These are phyloP conservation scores for Fusarium sp. DNA, from an alignment of 2,329 filamentous ascomycete genomes.

Conservation along the genomic window DNA sequence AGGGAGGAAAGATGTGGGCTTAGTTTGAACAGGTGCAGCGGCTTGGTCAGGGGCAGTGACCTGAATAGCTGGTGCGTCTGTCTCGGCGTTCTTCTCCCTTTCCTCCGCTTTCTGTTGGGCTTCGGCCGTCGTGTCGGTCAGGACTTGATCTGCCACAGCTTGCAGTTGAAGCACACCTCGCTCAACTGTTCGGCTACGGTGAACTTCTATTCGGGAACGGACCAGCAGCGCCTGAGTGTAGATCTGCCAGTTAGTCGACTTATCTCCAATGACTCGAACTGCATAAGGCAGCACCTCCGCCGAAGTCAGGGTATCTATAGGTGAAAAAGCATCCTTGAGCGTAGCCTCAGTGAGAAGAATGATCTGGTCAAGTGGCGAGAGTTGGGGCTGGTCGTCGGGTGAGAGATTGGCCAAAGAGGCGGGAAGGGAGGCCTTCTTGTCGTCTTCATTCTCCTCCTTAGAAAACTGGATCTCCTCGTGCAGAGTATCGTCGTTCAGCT, in stretches of 20 bases:
- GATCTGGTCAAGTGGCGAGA: constrained; percentile 88
- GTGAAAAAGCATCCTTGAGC: constrained; percentile 88
- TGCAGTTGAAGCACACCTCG: constrained; percentile 93
- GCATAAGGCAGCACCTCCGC: constrained; percentile 96
- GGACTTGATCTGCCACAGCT: constrained; percentile 93
- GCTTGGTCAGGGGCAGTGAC: constrained; percentile 58
- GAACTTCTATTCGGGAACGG: constrained; percentile 89
- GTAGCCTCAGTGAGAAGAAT: constrained; percentile 90
- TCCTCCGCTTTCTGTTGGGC: constrained; percentile 48
- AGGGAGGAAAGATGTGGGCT: constrained; percentile 85
- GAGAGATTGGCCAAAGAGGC: constrained; percentile 74
- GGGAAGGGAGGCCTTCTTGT: constrained; percentile 66
- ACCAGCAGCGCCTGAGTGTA: constrained; percentile 95
- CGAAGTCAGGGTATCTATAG: constrained; percentile 86
- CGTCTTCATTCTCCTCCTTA: constrained; percentile 62
- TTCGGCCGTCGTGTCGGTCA: constrained; percentile 79
- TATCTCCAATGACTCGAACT: constrained; percentile 86
- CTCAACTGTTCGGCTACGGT: constrained; percentile 89
- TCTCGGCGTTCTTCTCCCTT: constrained; percentile 47
- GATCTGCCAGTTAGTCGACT: constrained; percentile 96
- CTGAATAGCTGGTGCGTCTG: constrained; percentile 62
- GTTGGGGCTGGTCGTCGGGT: constrained; percentile 84
- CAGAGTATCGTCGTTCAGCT: constrained; percentile 93
- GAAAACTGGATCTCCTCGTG: constrained; percentile 89
- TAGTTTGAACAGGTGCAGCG: constrained; percentile 45